Percentiles rank a stretch among this genome's conserved stretches.
Conservation (phyloP, 371 early-diverging fungal genomes). For the Smittium culicis region DNA sequence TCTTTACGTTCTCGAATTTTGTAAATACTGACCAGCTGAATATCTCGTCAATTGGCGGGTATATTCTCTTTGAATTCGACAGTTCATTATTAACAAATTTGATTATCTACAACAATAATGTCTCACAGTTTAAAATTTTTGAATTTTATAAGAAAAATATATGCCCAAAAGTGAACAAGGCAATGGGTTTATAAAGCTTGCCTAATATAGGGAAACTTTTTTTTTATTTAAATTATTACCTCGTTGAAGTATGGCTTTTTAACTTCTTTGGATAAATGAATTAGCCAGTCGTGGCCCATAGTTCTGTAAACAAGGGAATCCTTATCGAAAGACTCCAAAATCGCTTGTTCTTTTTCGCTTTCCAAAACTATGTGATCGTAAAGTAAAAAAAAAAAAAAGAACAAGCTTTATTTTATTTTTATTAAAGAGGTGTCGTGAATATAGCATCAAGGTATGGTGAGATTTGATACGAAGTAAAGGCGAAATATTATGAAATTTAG, state of each 20-base stretch:
- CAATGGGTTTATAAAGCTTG: not conserved
- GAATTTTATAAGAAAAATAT: not conserved
- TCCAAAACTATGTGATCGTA: not conserved
- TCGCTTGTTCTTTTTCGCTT: too few species aligned
- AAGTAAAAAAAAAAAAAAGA: not conserved
- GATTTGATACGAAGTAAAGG: too few species aligned
- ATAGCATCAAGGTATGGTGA: too few species aligned
- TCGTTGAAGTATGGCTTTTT: slow-evolving; percentile 58
- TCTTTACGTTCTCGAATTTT: slow-evolving; percentile 46
- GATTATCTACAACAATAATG: slow-evolving; percentile 40
- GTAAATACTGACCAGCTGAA: slow-evolving; percentile 69
- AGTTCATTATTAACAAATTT: slow-evolving; percentile 43
- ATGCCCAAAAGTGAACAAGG: not conserved
- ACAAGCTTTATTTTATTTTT: not conserved
- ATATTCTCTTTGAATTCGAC: slow-evolving; percentile 39
- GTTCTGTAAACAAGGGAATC: slow-evolving; percentile 50
- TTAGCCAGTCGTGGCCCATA: slow-evolving; percentile 64
- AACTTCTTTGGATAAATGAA: slow-evolving; percentile 50
- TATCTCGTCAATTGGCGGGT: slow-evolving; percentile 58
- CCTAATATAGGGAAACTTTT: too few species aligned
- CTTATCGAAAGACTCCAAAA: too few species aligned
- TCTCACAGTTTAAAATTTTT: slow-evolving; percentile 6
- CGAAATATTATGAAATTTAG: too few species aligned
- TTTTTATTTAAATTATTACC: too few species aligned
- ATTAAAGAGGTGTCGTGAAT: too few species aligned